phyloP scores from a whole-genome alignment of 441 rosid species.

The Euphorbia celastroides region DNA sequence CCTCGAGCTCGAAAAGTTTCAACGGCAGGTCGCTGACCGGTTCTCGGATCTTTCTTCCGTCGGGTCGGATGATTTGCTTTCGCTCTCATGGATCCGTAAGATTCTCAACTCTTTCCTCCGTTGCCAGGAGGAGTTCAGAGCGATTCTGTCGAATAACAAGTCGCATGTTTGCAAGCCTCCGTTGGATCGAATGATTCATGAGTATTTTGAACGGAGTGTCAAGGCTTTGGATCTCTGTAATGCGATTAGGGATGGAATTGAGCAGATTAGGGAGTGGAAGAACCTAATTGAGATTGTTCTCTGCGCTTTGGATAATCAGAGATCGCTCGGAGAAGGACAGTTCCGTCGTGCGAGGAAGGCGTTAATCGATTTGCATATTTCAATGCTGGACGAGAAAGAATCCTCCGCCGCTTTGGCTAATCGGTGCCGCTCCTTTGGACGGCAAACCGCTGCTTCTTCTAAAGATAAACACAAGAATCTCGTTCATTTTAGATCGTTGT shows the following conservation, averaged over 20 bases:
- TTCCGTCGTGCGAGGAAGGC: conserved; percentile 84
- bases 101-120: conserved; percentile 56
- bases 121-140: conserved; percentile 70
- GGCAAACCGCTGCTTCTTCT: conserved; percentile 32
- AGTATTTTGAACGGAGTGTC: conserved; percentile 66
- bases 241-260: conserved; percentile 84
- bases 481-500: conserved; percentile 71
- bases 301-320: conserved; percentile 49
- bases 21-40: conserved; percentile 47
- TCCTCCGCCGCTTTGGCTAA: conserved; percentile 37
- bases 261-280: conserved; percentile 87
- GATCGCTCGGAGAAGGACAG: conserved; percentile 69
- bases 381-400: conserved; percentile 82
- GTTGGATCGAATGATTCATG: conserved; percentile 58
- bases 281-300: conserved; percentile 75
- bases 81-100: conserved; percentile 62
- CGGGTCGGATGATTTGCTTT: conserved; percentile 44
- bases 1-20: conserved; percentile 57
- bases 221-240: conserved; percentile 92
- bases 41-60: conserved; percentile 42
- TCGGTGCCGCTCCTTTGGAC: conserved; percentile 78
- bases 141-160: conserved; percentile 32
- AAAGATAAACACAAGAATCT: conserved; percentile 37
- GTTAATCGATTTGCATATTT: conserved; percentile 59
- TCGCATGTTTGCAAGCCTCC: conserved; percentile 35